Conservation (phyloP, 2,329 filamentous ascomycete species). For the Cyanodermella asteris region DNA sequence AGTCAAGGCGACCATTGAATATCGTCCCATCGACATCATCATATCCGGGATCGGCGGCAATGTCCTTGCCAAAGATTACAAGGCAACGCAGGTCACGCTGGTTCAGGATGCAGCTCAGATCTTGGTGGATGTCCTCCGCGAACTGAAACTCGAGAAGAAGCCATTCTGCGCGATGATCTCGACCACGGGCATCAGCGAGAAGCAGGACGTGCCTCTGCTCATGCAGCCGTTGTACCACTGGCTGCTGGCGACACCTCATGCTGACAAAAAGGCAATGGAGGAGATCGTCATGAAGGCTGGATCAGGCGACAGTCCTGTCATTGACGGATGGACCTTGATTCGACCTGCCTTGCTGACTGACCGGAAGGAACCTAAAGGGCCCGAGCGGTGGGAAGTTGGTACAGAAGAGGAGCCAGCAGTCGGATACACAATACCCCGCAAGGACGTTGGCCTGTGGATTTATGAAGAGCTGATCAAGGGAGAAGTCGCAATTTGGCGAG, state of each 20-base stretch:
- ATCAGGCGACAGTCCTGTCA: too few relatives aligned
- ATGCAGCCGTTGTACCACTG: constrained; percentile 23
- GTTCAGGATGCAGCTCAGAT: constrained; percentile 24
- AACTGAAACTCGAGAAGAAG: constrained; percentile 5
- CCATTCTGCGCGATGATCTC: constrained; percentile 20
- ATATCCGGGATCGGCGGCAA: constrained; percentile 27
- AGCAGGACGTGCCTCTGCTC: constrained; percentile 22
- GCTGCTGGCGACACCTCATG: constrained; percentile 21
- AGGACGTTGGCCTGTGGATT: constrained; percentile 27
- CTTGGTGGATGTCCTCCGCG: constrained; percentile 20
- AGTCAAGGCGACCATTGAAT: constrained; percentile 13
- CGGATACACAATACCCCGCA: constrained; percentile 26
- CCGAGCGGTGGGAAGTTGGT: constrained; percentile 9
- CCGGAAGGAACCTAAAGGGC: constrained; percentile 8
- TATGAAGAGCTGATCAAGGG: constrained; percentile 5
- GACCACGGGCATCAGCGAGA: constrained; percentile 21
- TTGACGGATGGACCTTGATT: constrained; percentile 19
- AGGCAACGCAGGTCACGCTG: constrained; percentile 24
- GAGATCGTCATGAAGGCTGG: constrained; percentile 11
- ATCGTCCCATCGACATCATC: constrained; percentile 22
- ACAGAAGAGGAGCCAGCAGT: constrained; percentile 15
- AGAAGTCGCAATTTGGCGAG: too few relatives aligned
- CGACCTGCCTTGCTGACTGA: constrained; percentile 18
- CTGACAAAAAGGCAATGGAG: constrained; percentile 29
- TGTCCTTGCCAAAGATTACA: constrained; percentile 14